phyloP scores from a whole-genome alignment of 2,329 filamentous ascomycete species.

The Lomentospora prolificans region DNA sequence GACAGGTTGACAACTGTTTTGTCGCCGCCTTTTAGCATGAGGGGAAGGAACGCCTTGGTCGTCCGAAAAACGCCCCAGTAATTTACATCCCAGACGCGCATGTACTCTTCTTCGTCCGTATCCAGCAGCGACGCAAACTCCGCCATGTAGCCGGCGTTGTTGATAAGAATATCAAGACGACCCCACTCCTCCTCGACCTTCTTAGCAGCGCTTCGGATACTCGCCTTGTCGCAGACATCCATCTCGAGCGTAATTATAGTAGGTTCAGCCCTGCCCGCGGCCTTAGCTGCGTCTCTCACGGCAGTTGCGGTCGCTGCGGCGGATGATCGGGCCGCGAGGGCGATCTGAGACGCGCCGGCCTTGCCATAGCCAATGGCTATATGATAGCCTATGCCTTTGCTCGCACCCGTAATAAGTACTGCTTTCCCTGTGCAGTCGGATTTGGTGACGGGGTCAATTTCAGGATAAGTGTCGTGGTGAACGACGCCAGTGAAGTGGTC shows the following conservation, averaged over 20 bases:
- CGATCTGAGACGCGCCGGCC: slow-evolving; percentile 41
- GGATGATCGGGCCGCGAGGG: slow-evolving; percentile 41
- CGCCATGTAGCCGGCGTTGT: slow-evolving; percentile 34
- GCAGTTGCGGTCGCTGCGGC: slow-evolving; percentile 20
- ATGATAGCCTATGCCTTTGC: slow-evolving; percentile 42
- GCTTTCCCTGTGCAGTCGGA: slow-evolving; percentile 26
- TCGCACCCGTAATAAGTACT: slow-evolving; percentile 45
- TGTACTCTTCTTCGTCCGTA: slow-evolving; percentile 32
- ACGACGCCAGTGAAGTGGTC: slow-evolving; percentile 19
- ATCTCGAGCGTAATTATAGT: slow-evolving; percentile 28
- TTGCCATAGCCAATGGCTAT: slow-evolving; percentile 45
- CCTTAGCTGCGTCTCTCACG: slow-evolving; percentile 24
- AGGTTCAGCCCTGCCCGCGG: slow-evolving; percentile 19
- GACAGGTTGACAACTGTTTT: slow-evolving; percentile 38
- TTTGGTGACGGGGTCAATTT: slow-evolving; percentile 31
- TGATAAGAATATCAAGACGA: slow-evolving; percentile 30
- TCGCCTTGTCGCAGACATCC: slow-evolving; percentile 24
- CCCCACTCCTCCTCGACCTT: slow-evolving; percentile 19
- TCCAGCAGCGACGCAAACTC: slow-evolving; percentile 24
- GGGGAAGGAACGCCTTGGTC: slow-evolving; percentile 36
- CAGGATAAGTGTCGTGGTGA: slow-evolving; percentile 41
- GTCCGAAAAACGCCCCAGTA: slow-evolving; percentile 36
- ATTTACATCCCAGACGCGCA: slow-evolving; percentile 38
- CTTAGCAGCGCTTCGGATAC: slow-evolving; percentile 20
- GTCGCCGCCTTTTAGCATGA: slow-evolving; percentile 23